A percentile compares a stretch with the other conserved stretches of the same genome.
phyloP scores from a whole-genome alignment of 345 rosid genomes.

The Ailanthus altissimus region DNA sequence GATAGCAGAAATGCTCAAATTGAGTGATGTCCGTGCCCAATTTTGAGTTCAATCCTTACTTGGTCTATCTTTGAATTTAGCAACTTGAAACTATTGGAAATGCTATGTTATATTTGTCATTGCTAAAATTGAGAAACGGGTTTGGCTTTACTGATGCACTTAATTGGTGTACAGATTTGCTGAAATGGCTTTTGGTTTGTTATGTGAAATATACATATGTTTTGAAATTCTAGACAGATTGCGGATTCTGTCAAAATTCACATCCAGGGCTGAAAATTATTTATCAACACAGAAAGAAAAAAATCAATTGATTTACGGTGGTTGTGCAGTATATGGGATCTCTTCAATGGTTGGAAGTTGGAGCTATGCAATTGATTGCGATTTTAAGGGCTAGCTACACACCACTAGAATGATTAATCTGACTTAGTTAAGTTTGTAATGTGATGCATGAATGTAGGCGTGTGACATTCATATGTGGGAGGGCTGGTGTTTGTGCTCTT shows the following conservation, averaged over 20 bases:
- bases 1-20: neutral
- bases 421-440: neutral
- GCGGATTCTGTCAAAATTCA: neutral
- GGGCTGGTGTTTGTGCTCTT: conserved; percentile 73
- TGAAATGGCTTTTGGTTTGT: neutral
- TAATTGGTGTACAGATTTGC: neutral
- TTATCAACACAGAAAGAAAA: neutral
- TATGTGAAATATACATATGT: neutral
- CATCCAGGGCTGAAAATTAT: neutral
- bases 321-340: neutral
- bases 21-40: neutral
- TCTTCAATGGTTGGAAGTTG: neutral
- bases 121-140: neutral
- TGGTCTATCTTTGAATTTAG: neutral
- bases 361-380: neutral
- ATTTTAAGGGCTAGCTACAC: neutral
- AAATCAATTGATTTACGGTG: neutral
- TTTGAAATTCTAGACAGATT: neutral
- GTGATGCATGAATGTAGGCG: conserved; percentile 33
- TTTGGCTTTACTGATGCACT: neutral
- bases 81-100: neutral
- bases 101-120: neutral
- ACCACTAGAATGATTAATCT: conserved; percentile 11
- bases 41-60: neutral
- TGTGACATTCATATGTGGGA: conserved; percentile 66